phyloP scores from a whole-genome alignment of 306 rosid genomes.

The Benincasa hispida region DNA sequence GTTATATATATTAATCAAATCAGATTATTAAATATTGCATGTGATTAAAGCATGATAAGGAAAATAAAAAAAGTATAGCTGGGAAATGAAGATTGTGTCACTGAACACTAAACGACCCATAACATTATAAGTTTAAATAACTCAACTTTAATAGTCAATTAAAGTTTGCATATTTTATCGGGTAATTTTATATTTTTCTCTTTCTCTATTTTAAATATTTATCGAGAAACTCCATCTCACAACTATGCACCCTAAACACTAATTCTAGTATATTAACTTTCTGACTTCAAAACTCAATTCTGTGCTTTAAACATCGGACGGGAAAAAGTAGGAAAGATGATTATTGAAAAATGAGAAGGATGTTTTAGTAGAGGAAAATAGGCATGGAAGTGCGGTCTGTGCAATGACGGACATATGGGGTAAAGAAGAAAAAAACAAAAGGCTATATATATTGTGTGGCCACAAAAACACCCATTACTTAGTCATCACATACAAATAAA shows the following conservation, averaged over 20 bases:
- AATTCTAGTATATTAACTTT: too few relatives aligned
- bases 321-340: slow-evolving; percentile 14
- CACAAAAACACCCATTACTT: neutral
- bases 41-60: neutral
- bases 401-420: slow-evolving; percentile 4
- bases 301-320: too few relatives aligned
- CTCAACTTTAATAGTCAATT: too few relatives aligned
- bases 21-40: neutral
- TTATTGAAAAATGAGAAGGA: slow-evolving; percentile 5
- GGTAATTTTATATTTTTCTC: too few relatives aligned
- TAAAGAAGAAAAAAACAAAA: neutral
- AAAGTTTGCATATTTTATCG: too few relatives aligned
- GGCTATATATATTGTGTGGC: neutral
- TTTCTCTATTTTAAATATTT: too few relatives aligned
- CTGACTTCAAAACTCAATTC: too few relatives aligned
- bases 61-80: neutral
- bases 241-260: too few relatives aligned
- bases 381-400: neutral
- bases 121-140: too few relatives aligned
- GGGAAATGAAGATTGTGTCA: neutral
- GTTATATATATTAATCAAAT: neutral
- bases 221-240: too few relatives aligned
- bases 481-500: neutral
- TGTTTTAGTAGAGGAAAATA: neutral
- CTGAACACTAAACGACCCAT: neutral